Conservation (phyloP, 148 eudicot species). For the Polygonum maritimum region DNA sequence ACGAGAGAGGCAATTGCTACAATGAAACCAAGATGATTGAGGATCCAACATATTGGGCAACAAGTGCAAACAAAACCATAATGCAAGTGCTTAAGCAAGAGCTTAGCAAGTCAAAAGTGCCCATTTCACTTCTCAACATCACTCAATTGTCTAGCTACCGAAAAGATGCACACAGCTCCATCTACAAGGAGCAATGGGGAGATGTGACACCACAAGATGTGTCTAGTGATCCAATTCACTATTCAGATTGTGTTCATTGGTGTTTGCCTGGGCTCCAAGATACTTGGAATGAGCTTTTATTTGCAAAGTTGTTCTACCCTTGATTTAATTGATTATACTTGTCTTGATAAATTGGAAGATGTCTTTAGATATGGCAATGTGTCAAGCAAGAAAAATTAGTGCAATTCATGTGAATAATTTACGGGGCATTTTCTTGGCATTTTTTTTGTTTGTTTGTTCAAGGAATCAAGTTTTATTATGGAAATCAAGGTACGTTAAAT, state of each 20-base stretch:
- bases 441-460: too few relatives aligned
- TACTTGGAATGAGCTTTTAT: slow-evolving; percentile 82
- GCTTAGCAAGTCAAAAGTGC: slow-evolving; percentile 39
- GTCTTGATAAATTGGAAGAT: not conserved
- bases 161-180: slow-evolving; percentile 81
- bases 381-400: not conserved
- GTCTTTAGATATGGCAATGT: not conserved
- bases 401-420: too few relatives aligned
- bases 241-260: slow-evolving; percentile 92
- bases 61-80: slow-evolving; percentile 46
- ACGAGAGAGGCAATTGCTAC: slow-evolving; percentile 62
- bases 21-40: slow-evolving; percentile 57
- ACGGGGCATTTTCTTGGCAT: too few relatives aligned
- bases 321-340: not conserved
- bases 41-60: slow-evolving; percentile 67
- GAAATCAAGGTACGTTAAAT: not conserved
- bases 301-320: slow-evolving; percentile 19
- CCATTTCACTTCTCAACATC: slow-evolving; percentile 70
- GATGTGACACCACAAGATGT: slow-evolving; percentile 67
- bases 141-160: slow-evolving; percentile 68
- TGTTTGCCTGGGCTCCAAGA: slow-evolving; percentile 89
- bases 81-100: slow-evolving; percentile 64
- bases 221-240: slow-evolving; percentile 54
- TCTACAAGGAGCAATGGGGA: slow-evolving; percentile 78
- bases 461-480: too few relatives aligned